These are phyloP conservation scores for Colletotrichum sp. DNA, from an alignment of 2,329 filamentous ascomycete genomes.

Conservation along the genomic window DNA sequence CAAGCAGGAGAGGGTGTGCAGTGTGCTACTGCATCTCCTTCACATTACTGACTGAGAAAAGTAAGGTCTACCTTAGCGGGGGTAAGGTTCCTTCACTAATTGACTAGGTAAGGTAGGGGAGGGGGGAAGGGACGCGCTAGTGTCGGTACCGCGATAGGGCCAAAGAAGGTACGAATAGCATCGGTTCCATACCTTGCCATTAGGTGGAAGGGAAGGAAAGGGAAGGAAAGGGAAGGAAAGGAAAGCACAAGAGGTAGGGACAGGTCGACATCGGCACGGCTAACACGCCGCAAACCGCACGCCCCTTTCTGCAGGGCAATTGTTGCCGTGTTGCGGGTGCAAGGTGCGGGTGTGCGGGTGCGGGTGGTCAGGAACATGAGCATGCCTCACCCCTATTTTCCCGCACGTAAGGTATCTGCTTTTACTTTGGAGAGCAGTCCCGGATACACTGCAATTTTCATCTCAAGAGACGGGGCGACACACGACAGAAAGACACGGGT, in stretches of 20 bases:
- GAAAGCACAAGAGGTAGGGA: neutral
- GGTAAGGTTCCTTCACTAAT: neutral
- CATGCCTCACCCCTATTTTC: neutral
- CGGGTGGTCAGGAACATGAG: neutral
- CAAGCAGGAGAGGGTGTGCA: neutral
- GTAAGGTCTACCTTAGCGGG: neutral
- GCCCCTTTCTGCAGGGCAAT: neutral
- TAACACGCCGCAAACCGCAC: neutral
- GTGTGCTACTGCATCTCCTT: neutral
- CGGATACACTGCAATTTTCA: neutral
- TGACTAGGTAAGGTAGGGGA: neutral
- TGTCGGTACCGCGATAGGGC: neutral
- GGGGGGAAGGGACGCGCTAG: neutral
- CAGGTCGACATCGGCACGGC: neutral
- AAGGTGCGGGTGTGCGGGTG: neutral
- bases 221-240: neutral
- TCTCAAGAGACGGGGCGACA: constrained; percentile 3
- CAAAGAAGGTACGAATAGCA: neutral
- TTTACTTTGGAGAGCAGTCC: neutral
- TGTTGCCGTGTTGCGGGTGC: neutral
- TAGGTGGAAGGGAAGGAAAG: neutral
- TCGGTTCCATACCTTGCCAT: neutral
- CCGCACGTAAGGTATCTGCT: neutral
- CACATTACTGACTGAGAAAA: neutral
- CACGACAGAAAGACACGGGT: neutral